A percentile compares a stretch with the other conserved stretches of the same genome.
phyloP scores from a whole-genome alignment of 2,329 filamentous ascomycete species.

The Apiospora rasikravindrae region DNA sequence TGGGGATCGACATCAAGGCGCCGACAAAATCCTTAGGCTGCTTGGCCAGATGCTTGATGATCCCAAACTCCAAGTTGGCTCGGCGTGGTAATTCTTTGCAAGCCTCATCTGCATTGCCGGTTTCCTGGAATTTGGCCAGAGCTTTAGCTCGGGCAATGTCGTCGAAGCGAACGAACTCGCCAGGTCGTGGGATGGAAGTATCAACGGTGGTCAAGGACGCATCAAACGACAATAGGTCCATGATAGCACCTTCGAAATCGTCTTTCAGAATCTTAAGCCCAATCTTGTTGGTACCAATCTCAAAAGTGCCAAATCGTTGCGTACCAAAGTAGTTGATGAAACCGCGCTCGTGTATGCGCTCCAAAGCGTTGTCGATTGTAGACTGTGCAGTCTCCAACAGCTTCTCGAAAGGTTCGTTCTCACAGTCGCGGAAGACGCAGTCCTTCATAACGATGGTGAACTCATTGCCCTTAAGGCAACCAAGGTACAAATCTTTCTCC shows the following conservation, averaged over 20 bases:
- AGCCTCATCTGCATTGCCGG: constrained; percentile 63
- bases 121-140: constrained; percentile 74
- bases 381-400: constrained; percentile 50
- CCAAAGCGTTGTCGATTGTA: constrained; percentile 64
- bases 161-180: constrained; percentile 63
- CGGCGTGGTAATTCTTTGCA: constrained; percentile 75
- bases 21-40: constrained; percentile 74
- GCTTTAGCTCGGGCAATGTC: constrained; percentile 80
- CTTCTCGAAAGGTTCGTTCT: constrained; percentile 52
- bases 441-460: constrained; percentile 92
- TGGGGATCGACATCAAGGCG: constrained; percentile 78
- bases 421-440: constrained; percentile 64
- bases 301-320: constrained; percentile 93
- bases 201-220: constrained; percentile 59
- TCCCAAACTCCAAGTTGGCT: constrained; percentile 78
- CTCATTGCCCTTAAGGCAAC: constrained; percentile 86
- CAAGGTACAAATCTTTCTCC: constrained; percentile 74
- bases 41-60: constrained; percentile 77
- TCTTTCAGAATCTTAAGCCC: constrained; percentile 83
- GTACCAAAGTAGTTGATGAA: constrained; percentile 99
- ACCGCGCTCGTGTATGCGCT: constrained; percentile 72
- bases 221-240: constrained; percentile 77
- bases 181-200: constrained; percentile 45
- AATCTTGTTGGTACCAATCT: constrained; percentile 82
- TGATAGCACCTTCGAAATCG: constrained; percentile 80